These are phyloP conservation scores for Phascolomyces articulosus DNA, from an alignment of 371 early-diverging fungal genomes.

Conservation along the genomic window DNA sequence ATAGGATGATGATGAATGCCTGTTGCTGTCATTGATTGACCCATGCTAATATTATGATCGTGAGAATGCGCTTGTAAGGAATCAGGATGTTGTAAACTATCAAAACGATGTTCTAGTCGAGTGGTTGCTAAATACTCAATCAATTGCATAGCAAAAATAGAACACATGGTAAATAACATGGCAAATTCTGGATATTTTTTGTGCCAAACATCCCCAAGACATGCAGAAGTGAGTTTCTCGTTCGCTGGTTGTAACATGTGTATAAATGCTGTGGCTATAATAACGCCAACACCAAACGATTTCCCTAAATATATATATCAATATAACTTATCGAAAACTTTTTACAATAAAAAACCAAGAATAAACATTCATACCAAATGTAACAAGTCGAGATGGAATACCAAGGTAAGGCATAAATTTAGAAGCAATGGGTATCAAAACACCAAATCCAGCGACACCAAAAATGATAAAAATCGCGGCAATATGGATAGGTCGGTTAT, in stretches of 20 bases:
- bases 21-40: no score
- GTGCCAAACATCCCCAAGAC: constrained; percentile 33
- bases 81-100: background rate
- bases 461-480: constrained; percentile 21
- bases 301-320: constrained; percentile 1
- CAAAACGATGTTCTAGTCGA: constrained; percentile 20
- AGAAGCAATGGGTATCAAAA: constrained; percentile 7
- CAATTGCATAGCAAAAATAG: constrained; percentile 37
- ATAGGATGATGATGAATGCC: background rate
- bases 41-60: no score
- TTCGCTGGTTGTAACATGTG: constrained; percentile 62
- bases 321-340: background rate
- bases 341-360: background rate
- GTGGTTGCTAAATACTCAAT: constrained; percentile 36
- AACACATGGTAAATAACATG: constrained; percentile 38
- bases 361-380: constrained; percentile 6
- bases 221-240: constrained; percentile 33
- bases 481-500: constrained; percentile 14
- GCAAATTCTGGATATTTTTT: constrained; percentile 37
- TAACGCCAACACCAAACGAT: constrained; percentile 75
- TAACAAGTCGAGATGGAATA: background rate
- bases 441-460: constrained; percentile 5
- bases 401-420: constrained; percentile 6
- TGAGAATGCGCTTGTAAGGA: background rate
- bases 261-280: constrained; percentile 78